Evolutionary conservation across 148 eudicot genomes (phyloP).

Genomic region (Chenopodium album): DNA sequence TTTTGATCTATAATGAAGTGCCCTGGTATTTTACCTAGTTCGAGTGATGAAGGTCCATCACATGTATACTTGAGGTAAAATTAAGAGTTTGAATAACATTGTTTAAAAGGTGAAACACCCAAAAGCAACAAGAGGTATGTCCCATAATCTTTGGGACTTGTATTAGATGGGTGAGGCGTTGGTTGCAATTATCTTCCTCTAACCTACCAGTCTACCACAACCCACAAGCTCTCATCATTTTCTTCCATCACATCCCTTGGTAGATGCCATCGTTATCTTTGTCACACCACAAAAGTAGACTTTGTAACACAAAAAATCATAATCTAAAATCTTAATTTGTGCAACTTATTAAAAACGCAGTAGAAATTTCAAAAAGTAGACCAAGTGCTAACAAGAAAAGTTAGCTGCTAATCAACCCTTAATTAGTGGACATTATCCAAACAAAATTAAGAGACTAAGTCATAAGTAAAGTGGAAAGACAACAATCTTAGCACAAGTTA

Average conservation of each 20-base stretch:
- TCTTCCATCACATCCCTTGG: constrained; percentile 11
- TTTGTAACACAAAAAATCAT: not conserved
- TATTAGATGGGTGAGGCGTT: not conserved
- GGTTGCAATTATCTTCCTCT: not conserved
- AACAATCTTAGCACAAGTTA: constrained; percentile 12
- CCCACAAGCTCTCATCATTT: constrained; percentile 4
- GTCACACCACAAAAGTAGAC: constrained; percentile 12
- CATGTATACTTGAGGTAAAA: too few relatives aligned
- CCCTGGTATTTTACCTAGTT: too few relatives aligned
- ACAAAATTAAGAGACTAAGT: constrained; percentile 12
- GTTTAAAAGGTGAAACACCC: not conserved
- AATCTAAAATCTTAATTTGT: not conserved
- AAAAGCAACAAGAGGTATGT: not conserved
- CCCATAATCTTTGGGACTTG: constrained; percentile 12
- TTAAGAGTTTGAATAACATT: too few relatives aligned
- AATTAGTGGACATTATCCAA: constrained; percentile 27
- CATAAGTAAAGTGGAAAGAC: constrained; percentile 15
- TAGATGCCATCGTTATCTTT: constrained; percentile 16
- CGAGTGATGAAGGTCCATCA: too few relatives aligned
- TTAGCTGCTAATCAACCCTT: constrained; percentile 14
- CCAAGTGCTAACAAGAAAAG: not conserved
- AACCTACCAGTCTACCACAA: not conserved
- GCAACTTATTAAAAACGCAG: constrained; percentile 8
- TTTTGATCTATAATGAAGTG: too few relatives aligned
- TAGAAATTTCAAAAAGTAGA: constrained; percentile 14